Evolutionary conservation across 495 filamentous ascomycete genomes (phyloP).

Genomic region (Penicillium lividum): DNA sequence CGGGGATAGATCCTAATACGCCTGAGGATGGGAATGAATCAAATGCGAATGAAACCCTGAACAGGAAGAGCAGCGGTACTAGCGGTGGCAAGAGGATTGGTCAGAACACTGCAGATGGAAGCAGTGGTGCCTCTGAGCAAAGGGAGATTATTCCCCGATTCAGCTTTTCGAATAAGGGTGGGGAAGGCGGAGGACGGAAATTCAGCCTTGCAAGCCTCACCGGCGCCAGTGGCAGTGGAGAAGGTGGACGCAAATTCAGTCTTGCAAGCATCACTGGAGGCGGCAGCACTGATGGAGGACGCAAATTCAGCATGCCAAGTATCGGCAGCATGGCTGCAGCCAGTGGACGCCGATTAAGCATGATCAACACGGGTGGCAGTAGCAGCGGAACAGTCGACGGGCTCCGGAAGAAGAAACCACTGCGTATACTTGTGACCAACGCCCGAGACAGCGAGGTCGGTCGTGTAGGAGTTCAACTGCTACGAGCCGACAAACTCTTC

Average conservation of each 20-base stretch:
- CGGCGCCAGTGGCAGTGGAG: constrained; percentile 2
- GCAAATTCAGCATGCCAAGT: constrained; percentile 5
- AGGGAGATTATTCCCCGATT: not conserved
- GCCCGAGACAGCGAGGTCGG: constrained; percentile 40
- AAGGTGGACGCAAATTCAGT: constrained; percentile 4
- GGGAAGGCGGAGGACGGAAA: not conserved
- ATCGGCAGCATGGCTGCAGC: constrained; percentile 3
- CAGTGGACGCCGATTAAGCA: constrained; percentile 3
- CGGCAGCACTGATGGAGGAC: constrained; percentile 1
- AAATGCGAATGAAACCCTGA: constrained; percentile 6
- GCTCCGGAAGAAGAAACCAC: constrained; percentile 16
- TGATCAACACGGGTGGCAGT: constrained; percentile 3
- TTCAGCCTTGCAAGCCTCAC: not conserved
- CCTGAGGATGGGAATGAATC: constrained; percentile 1
- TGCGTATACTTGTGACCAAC: constrained; percentile 43
- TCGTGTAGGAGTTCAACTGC: constrained; percentile 37
- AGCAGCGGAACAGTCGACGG: constrained; percentile 3
- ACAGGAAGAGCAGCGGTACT: not conserved
- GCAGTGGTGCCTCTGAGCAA: not conserved
- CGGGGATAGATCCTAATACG: constrained; percentile 33
- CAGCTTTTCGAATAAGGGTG: not conserved
- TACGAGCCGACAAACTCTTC: constrained; percentile 37
- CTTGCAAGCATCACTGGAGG: constrained; percentile 4
- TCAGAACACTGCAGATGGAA: not conserved
- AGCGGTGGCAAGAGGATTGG: not conserved